Base-by-base conservation (phyloP, 2,329 filamentous ascomycete species). In the Ustilaginoidea virens region DNA sequence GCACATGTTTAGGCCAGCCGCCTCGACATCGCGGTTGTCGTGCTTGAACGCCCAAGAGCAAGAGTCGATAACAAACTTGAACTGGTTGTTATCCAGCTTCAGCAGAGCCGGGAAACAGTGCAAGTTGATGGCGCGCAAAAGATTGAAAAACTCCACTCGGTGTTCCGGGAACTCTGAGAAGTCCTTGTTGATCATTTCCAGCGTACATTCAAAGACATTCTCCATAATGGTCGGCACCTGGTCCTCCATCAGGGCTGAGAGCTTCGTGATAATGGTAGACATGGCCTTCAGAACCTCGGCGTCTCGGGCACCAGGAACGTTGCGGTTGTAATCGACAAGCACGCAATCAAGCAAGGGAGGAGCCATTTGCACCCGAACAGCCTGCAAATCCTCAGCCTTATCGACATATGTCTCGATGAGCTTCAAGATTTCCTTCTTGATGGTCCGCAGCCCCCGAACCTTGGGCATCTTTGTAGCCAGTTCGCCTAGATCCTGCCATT, bases 11-110 rank as follows among this genome's bases (percentile, higher is more conserved):
- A 98, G 72, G 35, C 90, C 90, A 22, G 90, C 92, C 41, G 81
- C 83, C 56, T 98, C 90, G 17, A 98, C 90, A 49, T 94, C 85
- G 35, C 90, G 80, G 58, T 98, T 98, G 60, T 98, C 90, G 56
- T 98, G 90, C 64, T 98, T 98, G 63, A 87, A 94, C n/a, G 92
- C 90, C 92, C 90, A 98, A 68, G 96, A 85, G 65, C 92, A 98
- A 20, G 87, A 92, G 54, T 98, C 90, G 41, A 98, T 96, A 45
- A 98, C 86, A 48, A 96, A 92, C 60, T 98, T 98, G 73, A 98
- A 98, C 49, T 94, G 90, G 34, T 83, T 75, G 46, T 82, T 87
- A 50, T 98, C 87, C 19, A 98, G 74, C 56, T 92, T 92, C 40
- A 98, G 67, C 14, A 98, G 69, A 1, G 90, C 74, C 27, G 83